phyloP scores from a whole-genome alignment of 306 rosid genomes.

The Prunus kanzakura region DNA sequence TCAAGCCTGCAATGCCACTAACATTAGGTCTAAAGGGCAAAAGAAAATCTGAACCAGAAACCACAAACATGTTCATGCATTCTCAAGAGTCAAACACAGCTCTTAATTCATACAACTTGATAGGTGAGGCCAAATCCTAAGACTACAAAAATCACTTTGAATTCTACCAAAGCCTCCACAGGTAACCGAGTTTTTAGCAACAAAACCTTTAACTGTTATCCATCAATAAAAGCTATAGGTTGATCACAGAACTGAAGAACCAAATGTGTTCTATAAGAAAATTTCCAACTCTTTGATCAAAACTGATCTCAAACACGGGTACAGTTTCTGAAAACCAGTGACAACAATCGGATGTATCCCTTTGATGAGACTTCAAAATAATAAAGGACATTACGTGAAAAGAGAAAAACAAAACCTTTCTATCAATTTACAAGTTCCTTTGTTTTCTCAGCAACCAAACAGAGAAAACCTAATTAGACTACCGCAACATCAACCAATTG shows the following conservation, averaged over 20 bases:
- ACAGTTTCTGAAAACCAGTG: neutral
- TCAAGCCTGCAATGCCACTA: conserved; percentile 54
- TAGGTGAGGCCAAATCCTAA: neutral
- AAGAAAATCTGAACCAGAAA: neutral
- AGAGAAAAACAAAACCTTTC: neutral
- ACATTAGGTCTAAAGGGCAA: neutral
- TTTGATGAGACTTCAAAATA: neutral
- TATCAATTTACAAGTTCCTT: neutral
- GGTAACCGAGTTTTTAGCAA: neutral
- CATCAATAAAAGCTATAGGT: neutral
- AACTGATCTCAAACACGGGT: neutral
- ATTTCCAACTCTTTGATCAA: neutral
- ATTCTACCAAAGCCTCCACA: neutral
- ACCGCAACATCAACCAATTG: neutral
- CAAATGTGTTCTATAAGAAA: neutral
- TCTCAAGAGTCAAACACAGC: neutral
- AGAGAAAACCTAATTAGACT: neutral
- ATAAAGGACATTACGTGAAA: neutral
- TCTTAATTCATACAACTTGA: neutral
- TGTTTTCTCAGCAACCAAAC: conserved; percentile 10
- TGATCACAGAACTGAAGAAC: neutral
- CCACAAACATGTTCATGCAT: conserved; percentile 1
- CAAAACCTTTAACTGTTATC: neutral
- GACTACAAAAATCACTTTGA: neutral
- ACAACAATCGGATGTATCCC: neutral